phyloP scores from a whole-genome alignment of 2,329 filamentous ascomycete species.

The Botrytis aclada region DNA sequence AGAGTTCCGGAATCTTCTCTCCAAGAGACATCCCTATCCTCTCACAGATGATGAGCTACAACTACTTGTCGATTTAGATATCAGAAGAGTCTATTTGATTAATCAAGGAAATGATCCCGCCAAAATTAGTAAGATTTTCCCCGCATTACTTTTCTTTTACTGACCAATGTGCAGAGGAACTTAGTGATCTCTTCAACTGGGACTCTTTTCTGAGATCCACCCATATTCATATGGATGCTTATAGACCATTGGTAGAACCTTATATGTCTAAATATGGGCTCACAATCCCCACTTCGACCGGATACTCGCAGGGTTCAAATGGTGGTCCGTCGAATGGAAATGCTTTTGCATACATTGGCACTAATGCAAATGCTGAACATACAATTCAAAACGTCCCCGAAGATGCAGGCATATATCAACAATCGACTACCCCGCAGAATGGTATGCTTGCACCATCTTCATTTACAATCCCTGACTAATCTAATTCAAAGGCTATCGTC shows the following conservation, averaged over 20 bases:
- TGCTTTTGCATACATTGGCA: constrained; percentile 23
- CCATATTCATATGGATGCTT: constrained; percentile 56
- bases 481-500: constrained; percentile 5
- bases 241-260: constrained; percentile 50
- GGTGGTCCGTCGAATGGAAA: not conserved
- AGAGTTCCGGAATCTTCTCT: constrained; percentile 52
- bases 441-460: constrained; percentile 8
- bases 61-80: constrained; percentile 53
- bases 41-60: constrained; percentile 58
- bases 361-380: constrained; percentile 24
- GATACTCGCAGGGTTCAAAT: constrained; percentile 3
- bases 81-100: constrained; percentile 55
- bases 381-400: constrained; percentile 20
- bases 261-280: constrained; percentile 41
- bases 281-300: constrained; percentile 25
- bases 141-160: not conserved
- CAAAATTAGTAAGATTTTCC: constrained; percentile 39
- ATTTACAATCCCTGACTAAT: not conserved
- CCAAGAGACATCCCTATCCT: constrained; percentile 52
- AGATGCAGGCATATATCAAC: constrained; percentile 20
- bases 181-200: constrained; percentile 50
- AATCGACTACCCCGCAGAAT: constrained; percentile 19
- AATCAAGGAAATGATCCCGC: constrained; percentile 49
- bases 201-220: constrained; percentile 60
- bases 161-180: constrained; percentile 12